phyloP scores from a whole-genome alignment of 1,139 yeast genomes.

The Hemisphaericaspora xylofermentans region DNA sequence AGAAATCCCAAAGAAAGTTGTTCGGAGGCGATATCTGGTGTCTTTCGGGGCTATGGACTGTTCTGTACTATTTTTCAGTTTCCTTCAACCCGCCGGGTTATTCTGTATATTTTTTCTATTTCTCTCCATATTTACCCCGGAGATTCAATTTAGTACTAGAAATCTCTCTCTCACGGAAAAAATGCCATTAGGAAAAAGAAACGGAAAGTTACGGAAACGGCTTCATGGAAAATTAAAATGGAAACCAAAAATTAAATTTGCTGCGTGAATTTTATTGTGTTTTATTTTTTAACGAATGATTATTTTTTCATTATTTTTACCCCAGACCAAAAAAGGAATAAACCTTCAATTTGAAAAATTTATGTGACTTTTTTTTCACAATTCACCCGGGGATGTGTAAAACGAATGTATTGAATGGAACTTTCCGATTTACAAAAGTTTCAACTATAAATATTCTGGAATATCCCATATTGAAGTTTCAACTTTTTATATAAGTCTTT shows the following conservation, averaged over 20 bases:
- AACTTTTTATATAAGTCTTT: conserved; percentile 1
- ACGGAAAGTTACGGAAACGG: conserved; percentile 8
- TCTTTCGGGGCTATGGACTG: neutral
- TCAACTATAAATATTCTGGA: conserved; percentile 5
- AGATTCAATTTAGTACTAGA: neutral
- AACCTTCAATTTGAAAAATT: too few species aligned
- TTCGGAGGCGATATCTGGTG: neutral
- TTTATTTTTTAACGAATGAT: neutral
- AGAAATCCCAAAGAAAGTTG: too few species aligned
- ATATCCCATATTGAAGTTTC: conserved; percentile 1
- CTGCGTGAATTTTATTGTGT: neutral
- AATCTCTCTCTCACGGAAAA: too few species aligned
- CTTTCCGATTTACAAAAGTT: too few species aligned
- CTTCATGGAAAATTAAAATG: neutral
- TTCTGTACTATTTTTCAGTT: neutral
- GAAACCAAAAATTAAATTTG: neutral
- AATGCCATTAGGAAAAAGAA: neutral
- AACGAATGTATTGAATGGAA: too few species aligned
- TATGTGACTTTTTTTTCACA: too few species aligned
- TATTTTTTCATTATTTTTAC: neutral
- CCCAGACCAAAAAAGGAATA: conserved; percentile 3
- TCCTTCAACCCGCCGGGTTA: neutral
- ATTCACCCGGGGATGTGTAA: too few species aligned
- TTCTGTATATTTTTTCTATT: neutral
- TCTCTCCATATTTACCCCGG: neutral